Evolutionary conservation across 306 rosid genomes (phyloP).

Genomic region (Medicago ruthenica): DNA sequence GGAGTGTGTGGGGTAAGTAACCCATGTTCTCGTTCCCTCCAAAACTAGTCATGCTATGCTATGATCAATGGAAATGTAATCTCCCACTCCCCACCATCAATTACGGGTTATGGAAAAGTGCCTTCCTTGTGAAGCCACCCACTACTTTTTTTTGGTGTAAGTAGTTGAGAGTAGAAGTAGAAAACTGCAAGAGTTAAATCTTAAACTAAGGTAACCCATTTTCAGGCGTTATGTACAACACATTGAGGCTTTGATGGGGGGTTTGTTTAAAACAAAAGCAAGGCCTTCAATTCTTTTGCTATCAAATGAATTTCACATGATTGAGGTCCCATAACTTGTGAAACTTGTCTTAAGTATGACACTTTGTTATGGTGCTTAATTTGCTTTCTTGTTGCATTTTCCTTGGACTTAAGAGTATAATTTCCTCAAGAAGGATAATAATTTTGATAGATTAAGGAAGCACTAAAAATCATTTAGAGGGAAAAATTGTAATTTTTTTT

Average conservation of each 20-base stretch:
- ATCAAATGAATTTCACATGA: constrained; percentile 45
- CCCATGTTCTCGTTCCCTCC: constrained; percentile 65
- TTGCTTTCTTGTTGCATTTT: constrained; percentile 27
- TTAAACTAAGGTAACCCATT: not conserved
- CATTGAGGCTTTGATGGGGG: not conserved
- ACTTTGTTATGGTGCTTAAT: not conserved
- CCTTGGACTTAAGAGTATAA: not conserved
- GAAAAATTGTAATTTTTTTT: too few species aligned
- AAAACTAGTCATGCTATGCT: constrained; percentile 38
- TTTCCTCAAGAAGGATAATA: not conserved
- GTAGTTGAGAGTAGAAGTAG: constrained; percentile 44
- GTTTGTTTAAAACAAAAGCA: constrained; percentile 51
- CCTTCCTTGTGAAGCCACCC: constrained; percentile 36
- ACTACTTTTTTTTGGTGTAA: constrained; percentile 41
- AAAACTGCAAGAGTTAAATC: constrained; percentile 29
- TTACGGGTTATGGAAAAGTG: constrained; percentile 59
- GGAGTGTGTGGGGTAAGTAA: constrained; percentile 54
- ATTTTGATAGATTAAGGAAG: constrained; percentile 30
- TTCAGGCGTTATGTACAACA: not conserved
- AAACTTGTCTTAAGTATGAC: constrained; percentile 39
- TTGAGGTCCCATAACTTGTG: constrained; percentile 33
- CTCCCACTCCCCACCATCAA: constrained; percentile 54
- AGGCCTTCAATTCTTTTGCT: constrained; percentile 30
- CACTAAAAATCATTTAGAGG: too few species aligned
- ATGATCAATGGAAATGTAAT: constrained; percentile 47